Conservation (phyloP, 768 basidiomycete genomes). For the Rhizopogon vinicolor region DNA sequence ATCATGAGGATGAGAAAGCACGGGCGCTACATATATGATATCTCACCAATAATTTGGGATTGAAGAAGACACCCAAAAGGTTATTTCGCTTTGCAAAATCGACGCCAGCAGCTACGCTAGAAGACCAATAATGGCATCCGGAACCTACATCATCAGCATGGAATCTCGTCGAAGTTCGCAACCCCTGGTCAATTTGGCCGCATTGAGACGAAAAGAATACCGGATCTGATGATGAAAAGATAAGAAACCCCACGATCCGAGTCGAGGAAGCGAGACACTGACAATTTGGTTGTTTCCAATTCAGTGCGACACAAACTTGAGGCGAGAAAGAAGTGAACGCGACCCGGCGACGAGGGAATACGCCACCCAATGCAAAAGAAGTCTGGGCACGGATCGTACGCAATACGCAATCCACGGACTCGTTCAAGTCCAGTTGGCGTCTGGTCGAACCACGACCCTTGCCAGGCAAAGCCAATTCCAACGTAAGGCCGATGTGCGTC, state of each 20-base stretch:
- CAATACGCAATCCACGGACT: constrained; percentile 80
- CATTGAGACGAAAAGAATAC: constrained; percentile 93
- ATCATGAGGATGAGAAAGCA: constrained; percentile 9
- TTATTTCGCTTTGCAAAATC: constrained; percentile 94
- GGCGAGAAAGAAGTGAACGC: constrained; percentile 93
- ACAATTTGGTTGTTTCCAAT: constrained; percentile 99
- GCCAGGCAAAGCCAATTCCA: constrained; percentile 81
- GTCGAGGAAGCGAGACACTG: constrained; percentile 23
- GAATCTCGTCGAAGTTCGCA: constrained; percentile 35
- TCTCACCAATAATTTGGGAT: constrained; percentile 80
- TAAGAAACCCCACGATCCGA: background rate
- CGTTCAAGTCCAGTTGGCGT: constrained; percentile 67
- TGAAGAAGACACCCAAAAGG: constrained; percentile 85
- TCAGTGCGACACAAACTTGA: constrained; percentile 83
- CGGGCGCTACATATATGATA: constrained; percentile 3
- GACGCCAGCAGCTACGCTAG: constrained; percentile 85
- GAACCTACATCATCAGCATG: constrained; percentile 32
- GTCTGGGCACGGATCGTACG: constrained; percentile 70
- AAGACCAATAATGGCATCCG: constrained; percentile 45
- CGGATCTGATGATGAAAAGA: constrained; percentile 55
- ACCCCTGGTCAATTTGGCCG: constrained; percentile 48
- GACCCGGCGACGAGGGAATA: constrained; percentile 64
- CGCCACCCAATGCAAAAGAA: constrained; percentile 45
- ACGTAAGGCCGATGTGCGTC: constrained; percentile 61
- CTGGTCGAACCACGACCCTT: constrained; percentile 35